phyloP scores from a whole-genome alignment of 2,329 filamentous ascomycete species.

The Trichoderma sp. region DNA sequence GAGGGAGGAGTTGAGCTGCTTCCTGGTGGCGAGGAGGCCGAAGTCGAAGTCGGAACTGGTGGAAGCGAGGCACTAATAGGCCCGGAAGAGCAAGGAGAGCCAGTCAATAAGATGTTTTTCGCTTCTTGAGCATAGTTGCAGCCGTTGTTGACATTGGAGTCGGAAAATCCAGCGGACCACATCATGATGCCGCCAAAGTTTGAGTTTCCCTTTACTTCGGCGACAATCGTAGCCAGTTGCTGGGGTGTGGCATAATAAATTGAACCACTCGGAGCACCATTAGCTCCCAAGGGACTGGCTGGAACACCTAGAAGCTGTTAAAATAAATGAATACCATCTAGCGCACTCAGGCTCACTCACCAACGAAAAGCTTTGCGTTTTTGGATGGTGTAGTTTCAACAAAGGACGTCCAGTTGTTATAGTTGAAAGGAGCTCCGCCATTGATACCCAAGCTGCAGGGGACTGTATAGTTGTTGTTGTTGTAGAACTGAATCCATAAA shows the following conservation, averaged over 20 bases:
- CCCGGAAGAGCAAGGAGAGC: conserved; percentile 14
- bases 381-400: conserved; percentile 34
- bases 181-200: conserved; percentile 44
- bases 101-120: conserved; percentile 13
- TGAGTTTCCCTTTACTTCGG: conserved; percentile 33
- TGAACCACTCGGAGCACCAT: conserved; percentile 32
- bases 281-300: no score
- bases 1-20: conserved; percentile 4
- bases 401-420: conserved; percentile 37
- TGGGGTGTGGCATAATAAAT: conserved; percentile 33
- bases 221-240: conserved; percentile 33
- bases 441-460: conserved; percentile 25
- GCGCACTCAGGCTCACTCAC: conserved; percentile 22
- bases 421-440: conserved; percentile 40
- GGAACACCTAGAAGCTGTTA: not conserved
- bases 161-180: conserved; percentile 46
- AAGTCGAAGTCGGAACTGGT: not conserved
- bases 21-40: not conserved
- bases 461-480: conserved; percentile 45
- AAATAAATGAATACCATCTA: no score
- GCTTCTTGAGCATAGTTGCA: conserved; percentile 45
- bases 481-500: conserved; percentile 52
- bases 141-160: conserved; percentile 37
- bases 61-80: conserved; percentile 5
- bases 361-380: conserved; percentile 40